Percentiles rank a stretch among this genome's conserved stretches.
Evolutionary conservation across 805 yeast species (phyloP).

Genomic region (Kluyveromyces lactis): DNA sequence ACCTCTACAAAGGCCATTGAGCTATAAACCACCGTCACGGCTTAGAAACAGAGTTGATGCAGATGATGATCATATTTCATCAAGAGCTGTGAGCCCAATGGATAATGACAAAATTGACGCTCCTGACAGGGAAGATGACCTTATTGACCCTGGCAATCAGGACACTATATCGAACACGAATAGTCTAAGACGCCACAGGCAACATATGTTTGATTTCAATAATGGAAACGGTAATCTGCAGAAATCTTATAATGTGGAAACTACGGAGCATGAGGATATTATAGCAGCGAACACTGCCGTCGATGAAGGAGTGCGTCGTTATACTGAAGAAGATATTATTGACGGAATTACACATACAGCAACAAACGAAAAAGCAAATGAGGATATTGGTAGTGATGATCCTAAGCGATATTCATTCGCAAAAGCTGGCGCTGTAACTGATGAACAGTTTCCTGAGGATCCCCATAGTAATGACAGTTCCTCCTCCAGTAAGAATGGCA

Average conservation of each 20-base stretch:
- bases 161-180: neutral
- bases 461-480: too few relatives aligned
- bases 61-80: slow-evolving; percentile 4
- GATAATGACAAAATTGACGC: neutral
- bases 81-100: neutral
- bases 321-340: too few relatives aligned
- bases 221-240: neutral
- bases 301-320: too few relatives aligned
- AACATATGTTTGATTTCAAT: neutral
- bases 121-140: neutral
- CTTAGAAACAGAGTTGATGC: slow-evolving; percentile 6
- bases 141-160: neutral
- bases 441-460: too few relatives aligned
- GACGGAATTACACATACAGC: too few relatives aligned
- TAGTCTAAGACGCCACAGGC: neutral
- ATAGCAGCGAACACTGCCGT: too few relatives aligned
- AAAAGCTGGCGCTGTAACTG: too few relatives aligned
- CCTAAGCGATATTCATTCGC: too few relatives aligned
- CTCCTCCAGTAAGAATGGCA: too few relatives aligned
- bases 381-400: too few relatives aligned
- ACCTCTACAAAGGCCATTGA: slow-evolving; percentile 9
- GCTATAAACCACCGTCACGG: slow-evolving; percentile 17
- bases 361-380: too few relatives aligned
- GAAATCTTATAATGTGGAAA: neutral
- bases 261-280: neutral